phyloP scores from a whole-genome alignment of 768 basidiomycete genomes.

The Auricularia auricula-judae region DNA sequence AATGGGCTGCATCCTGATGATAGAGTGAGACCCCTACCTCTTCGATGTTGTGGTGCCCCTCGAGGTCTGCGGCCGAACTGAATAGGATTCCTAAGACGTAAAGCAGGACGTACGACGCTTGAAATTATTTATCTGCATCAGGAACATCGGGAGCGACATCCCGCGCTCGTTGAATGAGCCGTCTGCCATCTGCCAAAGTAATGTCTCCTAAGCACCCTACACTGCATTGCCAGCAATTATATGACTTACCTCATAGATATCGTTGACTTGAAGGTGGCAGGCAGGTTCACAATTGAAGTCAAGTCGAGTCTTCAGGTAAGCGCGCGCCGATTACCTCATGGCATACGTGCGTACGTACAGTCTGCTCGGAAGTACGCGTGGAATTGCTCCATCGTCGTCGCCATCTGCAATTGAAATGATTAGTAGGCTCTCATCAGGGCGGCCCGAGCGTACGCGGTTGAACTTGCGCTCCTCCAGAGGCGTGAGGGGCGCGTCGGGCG shows the following conservation, averaged over 20 bases:
- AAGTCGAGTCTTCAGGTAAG: too few relatives aligned
- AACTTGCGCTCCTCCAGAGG: neutral
- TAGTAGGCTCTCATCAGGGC: neutral
- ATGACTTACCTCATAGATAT: constrained; percentile 28
- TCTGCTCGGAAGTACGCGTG: neutral
- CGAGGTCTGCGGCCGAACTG: constrained; percentile 29
- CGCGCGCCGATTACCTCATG: too few relatives aligned
- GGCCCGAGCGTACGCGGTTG: neutral
- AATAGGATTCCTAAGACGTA: neutral
- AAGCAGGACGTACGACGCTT: constrained; percentile 25
- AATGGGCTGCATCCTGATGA: too few relatives aligned
- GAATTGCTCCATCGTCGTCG: neutral
- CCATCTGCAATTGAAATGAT: neutral
- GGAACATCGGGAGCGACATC: constrained; percentile 30
- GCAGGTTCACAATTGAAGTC: neutral
- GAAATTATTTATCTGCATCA: constrained; percentile 28
- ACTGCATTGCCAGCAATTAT: neutral
- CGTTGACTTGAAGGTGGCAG: constrained; percentile 25
- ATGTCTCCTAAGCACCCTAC: neutral
- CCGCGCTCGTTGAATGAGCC: constrained; percentile 37
- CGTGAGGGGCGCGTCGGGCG: neutral
- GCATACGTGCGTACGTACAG: neutral
- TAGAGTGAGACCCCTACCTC: constrained; percentile 17
- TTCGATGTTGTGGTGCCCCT: constrained; percentile 45
- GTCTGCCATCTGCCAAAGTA: constrained; percentile 30